Evolutionary conservation across 257 asterid genomes (phyloP), one percentile per base, ranked within the genome.

Genomic region (Nicotiana noctiflora): DNA sequence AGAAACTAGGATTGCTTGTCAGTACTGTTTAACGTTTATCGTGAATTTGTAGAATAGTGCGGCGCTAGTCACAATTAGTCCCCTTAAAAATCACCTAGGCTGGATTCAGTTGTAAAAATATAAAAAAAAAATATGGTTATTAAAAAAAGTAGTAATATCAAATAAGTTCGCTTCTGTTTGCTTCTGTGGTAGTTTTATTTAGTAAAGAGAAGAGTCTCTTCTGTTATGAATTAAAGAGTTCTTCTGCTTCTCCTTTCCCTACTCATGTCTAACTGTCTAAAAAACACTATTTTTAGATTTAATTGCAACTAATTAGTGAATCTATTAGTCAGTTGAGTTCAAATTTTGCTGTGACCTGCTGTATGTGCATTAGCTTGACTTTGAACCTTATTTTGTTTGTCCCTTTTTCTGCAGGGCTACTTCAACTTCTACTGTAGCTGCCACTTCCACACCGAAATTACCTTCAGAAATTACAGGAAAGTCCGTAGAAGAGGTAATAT

Each of bases 391-490:
- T 56, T 8, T 62, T 79, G 65, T 81, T 59, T 87, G 86, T 57
- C 83, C 68, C 80, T 87, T 86, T 52, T 80, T 68, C 44, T 86
- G 88, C 32, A 95, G 97, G 86, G 83, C 94, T 79, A 85, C 91
- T 64, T 84, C 93, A 82, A 87, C 90, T 70, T 83, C 90, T 65
- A 82, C 85, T 77, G 65, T 90, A 9, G 85, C 87, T 27, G 81
- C 86, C 75, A 88, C 88, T 40, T 81, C 94, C 70, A 53, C 89
- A 63, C 97, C 98, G 19, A 96, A 90, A 83, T 82, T 96, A 77
- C 98, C 99, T 23, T 96, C 98, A 67, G 97, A 96, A 90, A 94
- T 94, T 81, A 92, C 95, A 31, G 99, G 98, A 83, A 91, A 84
- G 90, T 91, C 98, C 65, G 97, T 96, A 53, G 98, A 96, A 87